Base-by-base conservation (phyloP, 2,329 filamentous ascomycete species). In the Paracoccidioides brasiliensis region DNA sequence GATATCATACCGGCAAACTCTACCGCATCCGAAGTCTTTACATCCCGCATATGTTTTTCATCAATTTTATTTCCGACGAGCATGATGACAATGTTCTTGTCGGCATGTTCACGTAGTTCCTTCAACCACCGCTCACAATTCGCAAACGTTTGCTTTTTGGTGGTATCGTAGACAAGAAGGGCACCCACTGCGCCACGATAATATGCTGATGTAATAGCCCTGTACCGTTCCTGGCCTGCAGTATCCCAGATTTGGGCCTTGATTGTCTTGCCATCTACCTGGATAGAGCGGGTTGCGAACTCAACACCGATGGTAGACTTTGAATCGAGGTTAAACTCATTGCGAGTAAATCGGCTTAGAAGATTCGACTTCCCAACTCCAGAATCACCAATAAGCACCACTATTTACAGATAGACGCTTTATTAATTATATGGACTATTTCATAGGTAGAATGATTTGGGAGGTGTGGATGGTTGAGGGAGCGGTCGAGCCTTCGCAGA, bases 231-330 rank as follows among this genome's bases (percentile, higher is more conserved):
- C 78, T 98, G 93, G 64, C 93, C 93, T 64, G 93, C 93, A 57
- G 93, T 98, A 79, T 98, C 93, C 93, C 94, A 98, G 69, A 98
- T 98, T 79, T 98, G 93, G 66, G 93, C 93, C 81, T 98, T 98
- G 84, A 98, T 98, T 62, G 93, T 98, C 82, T 98, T 98, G 70
- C 88, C 87, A 76, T 98, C 93, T 69, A 98, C 93, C 76, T 97
- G 91, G 72, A 98, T 98, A 64, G 90, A 96, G 62, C 93, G 85
- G 65, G 93, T 98, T 67, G 94, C 93, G 73, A 98, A 98, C 77
- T 98, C 93, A 74, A 98, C 93, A 68, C 93, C 93, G 76, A 98
- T 98, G 66, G 93, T 98, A 61, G 93, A 97, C 83, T 98, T 97
- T 74, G 91, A 95, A 77, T 98, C 93, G 64, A 97, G 82, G 78